phyloP scores from a whole-genome alignment of 371 early-diverging fungal species.

The Apophysomyces ossiformis region DNA sequence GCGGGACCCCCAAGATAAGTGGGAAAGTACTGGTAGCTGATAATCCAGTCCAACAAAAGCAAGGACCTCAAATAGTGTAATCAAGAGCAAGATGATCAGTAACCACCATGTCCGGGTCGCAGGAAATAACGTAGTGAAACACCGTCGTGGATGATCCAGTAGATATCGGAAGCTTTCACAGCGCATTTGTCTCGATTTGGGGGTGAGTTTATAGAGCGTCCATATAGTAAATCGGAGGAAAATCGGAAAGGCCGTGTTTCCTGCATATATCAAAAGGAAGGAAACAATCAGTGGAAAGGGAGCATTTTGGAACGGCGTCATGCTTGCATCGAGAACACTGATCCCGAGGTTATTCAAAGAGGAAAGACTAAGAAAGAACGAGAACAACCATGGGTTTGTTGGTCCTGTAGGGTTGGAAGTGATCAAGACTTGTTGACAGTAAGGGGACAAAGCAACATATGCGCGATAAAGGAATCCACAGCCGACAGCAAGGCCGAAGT shows the following conservation, averaged over 20 bases:
- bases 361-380: conserved; percentile 45
- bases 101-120: conserved; percentile 54
- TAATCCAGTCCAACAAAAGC: conserved; percentile 49
- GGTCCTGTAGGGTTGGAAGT: conserved; percentile 42
- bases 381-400: conserved; percentile 49
- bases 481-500: conserved; percentile 33
- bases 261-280: conserved; percentile 40
- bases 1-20: conserved; percentile 46
- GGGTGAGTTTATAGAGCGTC: conserved; percentile 36
- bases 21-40: conserved; percentile 45
- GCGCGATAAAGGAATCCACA: conserved; percentile 36
- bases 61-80: conserved; percentile 45
- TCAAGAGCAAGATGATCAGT: conserved; percentile 37
- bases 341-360: conserved; percentile 49
- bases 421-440: conserved; percentile 32
- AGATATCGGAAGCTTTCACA: conserved; percentile 47
- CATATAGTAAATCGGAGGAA: conserved; percentile 49
- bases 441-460: conserved; percentile 37
- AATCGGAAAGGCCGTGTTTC: conserved; percentile 54
- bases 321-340: conserved; percentile 43
- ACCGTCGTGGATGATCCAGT: conserved; percentile 52
- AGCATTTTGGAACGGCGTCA: conserved; percentile 48
- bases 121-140: conserved; percentile 51
- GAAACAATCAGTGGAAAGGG: conserved; percentile 42
- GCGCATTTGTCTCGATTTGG: conserved; percentile 30